A percentile compares a stretch with the other conserved stretches of the same genome.
Evolutionary conservation across 306 rosid species (phyloP).

Genomic region (Dicorynia guianensis): DNA sequence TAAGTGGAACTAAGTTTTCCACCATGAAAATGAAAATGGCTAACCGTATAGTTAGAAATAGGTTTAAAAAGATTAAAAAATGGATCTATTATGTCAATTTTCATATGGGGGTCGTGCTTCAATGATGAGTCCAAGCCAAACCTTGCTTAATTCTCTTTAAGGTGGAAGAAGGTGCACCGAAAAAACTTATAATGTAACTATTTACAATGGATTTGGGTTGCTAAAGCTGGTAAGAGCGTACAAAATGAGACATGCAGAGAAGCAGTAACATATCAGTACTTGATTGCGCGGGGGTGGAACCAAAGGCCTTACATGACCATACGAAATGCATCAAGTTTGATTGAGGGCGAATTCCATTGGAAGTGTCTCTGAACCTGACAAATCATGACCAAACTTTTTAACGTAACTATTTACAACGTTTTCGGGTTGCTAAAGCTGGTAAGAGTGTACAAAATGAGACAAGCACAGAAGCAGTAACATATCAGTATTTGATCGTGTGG

Average conservation of each 20-base stretch:
- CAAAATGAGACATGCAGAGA: slow-evolving; percentile 29
- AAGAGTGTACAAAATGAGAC: slow-evolving; percentile 48
- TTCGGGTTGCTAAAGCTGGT: slow-evolving; percentile 49
- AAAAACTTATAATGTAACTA: slow-evolving; percentile 40
- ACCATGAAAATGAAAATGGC: too few relatives aligned
- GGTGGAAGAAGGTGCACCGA: neutral
- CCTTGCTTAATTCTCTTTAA: neutral
- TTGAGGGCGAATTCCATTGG: slow-evolving; percentile 93
- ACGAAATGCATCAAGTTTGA: slow-evolving; percentile 81
- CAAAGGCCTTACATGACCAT: slow-evolving; percentile 98
- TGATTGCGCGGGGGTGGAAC: slow-evolving; percentile 85
- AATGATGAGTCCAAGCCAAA: too few relatives aligned
- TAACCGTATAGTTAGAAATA: too few relatives aligned
- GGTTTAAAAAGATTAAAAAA: too few relatives aligned
- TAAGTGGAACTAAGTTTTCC: too few relatives aligned
- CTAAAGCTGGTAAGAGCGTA: slow-evolving; percentile 54
- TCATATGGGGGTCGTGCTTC: too few relatives aligned
- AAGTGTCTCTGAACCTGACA: slow-evolving; percentile 91
- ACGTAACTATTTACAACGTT: slow-evolving; percentile 58
- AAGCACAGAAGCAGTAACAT: slow-evolving; percentile 18
- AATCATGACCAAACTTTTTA: slow-evolving; percentile 31
- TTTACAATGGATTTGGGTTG: slow-evolving; percentile 58
- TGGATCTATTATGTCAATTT: too few relatives aligned
- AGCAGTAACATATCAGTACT: slow-evolving; percentile 58
- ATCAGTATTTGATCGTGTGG: slow-evolving; percentile 79